Percentiles rank a stretch among this genome's conserved stretches.
Evolutionary conservation across 2,329 filamentous ascomycete genomes (phyloP).

Genomic region (Acrodontium crateriforme): DNA sequence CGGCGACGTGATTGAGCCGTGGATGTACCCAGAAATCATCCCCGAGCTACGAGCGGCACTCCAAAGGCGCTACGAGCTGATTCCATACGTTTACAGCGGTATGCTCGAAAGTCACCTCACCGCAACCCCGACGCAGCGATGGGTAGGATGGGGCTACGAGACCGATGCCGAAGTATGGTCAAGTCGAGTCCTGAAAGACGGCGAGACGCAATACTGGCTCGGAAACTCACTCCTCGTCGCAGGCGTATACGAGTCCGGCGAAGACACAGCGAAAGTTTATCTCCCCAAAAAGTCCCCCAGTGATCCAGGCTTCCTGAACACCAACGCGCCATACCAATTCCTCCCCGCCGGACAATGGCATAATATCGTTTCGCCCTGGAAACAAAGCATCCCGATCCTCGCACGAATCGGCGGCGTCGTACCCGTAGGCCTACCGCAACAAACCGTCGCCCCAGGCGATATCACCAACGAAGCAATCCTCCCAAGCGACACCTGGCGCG

Average conservation of each 20-base stretch:
- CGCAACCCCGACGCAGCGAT: constrained; percentile 52
- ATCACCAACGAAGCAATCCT: constrained; percentile 30
- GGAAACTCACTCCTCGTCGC: constrained; percentile 52
- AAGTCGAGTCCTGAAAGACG: constrained; percentile 41
- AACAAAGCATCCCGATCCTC: constrained; percentile 40
- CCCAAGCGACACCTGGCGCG: constrained; percentile 41
- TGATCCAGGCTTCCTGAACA: constrained; percentile 46
- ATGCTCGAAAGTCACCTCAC: constrained; percentile 47
- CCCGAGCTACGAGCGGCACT: constrained; percentile 50
- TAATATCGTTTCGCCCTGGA: constrained; percentile 37
- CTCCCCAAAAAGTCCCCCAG: constrained; percentile 36
- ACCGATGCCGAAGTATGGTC: constrained; percentile 51
- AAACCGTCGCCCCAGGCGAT: constrained; percentile 40
- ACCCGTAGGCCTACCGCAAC: constrained; percentile 37
- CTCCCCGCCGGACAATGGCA: constrained; percentile 42
- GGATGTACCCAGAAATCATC: constrained; percentile 60
- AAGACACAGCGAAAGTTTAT: constrained; percentile 43
- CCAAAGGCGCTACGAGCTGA: constrained; percentile 55
- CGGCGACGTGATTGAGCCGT: constrained; percentile 63
- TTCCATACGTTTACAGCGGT: constrained; percentile 58
- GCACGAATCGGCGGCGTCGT: constrained; percentile 42
- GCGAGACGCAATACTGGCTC: constrained; percentile 61
- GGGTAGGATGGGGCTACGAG: constrained; percentile 63
- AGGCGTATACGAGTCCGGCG: constrained; percentile 51
- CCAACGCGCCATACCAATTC: constrained; percentile 47